Evolutionary conservation across 352 stramenopile genomes (phyloP), one percentile per base, ranked within the genome.

Genomic region (Pythium oligandrum): DNA sequence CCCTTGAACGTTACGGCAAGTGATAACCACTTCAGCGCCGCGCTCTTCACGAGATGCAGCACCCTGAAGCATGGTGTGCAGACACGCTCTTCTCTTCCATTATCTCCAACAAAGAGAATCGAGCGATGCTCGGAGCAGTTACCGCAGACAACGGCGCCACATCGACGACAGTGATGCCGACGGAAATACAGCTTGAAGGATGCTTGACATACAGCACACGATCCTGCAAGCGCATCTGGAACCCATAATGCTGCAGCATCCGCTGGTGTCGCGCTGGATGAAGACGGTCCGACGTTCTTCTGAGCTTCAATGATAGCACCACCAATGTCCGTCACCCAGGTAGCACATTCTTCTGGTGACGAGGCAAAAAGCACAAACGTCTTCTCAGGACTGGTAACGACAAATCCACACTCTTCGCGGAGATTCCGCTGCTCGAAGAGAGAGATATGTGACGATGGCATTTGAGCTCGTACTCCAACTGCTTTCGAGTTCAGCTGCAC

Each of bases 111-210:
- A 67, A 91, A 91, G 6, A 91, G 53, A 10, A 85, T 78, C 10
- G 81, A 83, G 7, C 76, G 73, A 9, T 80, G 62, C 9, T 61
- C 68, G 7, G 82, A 95, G 59, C 84, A 95, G 32, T 78, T 79
- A 7, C 82, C 84, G 45, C 84, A 95, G 31, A 93, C 84, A 0
- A 93, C 79, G 2, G 58, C 70, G 45, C 82, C 84, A 58, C 84
- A 95, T 5, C 83, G 80, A 6, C 83, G 78, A 49, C 84, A 95
- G 46, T 93, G 84, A 51, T 95, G 84, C 0, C 80, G 63, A 26
- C 83, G 76, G 54, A 90, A 95, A 51, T 84, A 87, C n/a, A 88
- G 53, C 31, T 76, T 83, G 49, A 93, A 93, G 3, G 69, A 70
- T 0, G 65, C 68, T 17, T 74, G 66, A 47, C 84, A 95, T 51